These are phyloP conservation scores for Polygonum aviculare DNA, from an alignment of 148 eudicot species.

Conservation along the genomic window DNA sequence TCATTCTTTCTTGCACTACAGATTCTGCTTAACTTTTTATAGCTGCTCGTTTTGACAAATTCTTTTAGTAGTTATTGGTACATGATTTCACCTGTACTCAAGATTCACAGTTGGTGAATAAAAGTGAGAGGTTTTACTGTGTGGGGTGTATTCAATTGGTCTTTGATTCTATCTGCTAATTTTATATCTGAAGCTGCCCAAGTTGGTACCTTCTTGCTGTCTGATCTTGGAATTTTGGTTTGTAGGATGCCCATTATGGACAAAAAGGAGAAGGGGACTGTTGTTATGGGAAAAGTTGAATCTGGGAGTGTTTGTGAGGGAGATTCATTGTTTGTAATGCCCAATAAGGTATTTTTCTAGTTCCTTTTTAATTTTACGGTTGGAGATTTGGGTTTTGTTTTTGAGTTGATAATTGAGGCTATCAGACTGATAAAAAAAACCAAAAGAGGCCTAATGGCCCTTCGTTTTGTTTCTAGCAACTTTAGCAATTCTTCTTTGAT, in stretches of 20 bases:
- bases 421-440: neutral
- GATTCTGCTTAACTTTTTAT: too few relatives aligned
- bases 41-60: too few relatives aligned
- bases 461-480: neutral
- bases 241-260: constrained; percentile 77
- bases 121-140: too few relatives aligned
- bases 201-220: neutral
- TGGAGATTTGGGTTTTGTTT: neutral
- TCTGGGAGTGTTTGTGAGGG: constrained; percentile 82
- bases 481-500: neutral
- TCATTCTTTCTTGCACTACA: neutral
- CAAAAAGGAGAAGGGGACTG: constrained; percentile 94
- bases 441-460: neutral
- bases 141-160: too few relatives aligned
- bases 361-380: neutral
- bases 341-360: constrained; percentile 56
- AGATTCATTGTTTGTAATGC: constrained; percentile 65
- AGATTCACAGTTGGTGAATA: neutral
- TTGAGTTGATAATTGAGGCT: neutral
- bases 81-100: neutral
- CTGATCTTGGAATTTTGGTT: neutral
- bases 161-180: neutral
- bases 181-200: neutral
- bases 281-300: constrained; percentile 90
- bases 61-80: neutral